Evolutionary conservation across 192 early-diverging fungal genomes (phyloP).

Genomic region (Coemansia sp.): DNA sequence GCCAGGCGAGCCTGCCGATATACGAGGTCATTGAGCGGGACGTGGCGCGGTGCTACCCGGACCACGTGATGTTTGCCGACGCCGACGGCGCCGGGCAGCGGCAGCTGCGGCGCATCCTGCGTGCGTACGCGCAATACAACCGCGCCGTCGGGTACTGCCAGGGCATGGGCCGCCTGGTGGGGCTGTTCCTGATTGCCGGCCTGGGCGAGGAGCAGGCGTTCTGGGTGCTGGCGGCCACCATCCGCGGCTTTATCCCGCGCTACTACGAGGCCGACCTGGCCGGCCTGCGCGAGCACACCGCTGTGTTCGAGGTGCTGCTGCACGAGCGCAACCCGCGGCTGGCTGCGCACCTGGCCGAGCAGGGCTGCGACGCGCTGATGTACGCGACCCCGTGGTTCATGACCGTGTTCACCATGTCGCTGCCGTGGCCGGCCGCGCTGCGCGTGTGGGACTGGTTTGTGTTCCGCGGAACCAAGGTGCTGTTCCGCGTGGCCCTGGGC

Average conservation of each 20-base stretch:
- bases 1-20: conserved; percentile 47
- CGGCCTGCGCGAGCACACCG: conserved; percentile 75
- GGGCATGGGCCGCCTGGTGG: conserved; percentile 91
- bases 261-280: conserved; percentile 71
- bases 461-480: conserved; percentile 70
- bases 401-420: conserved; percentile 78
- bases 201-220: conserved; percentile 83
- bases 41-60: conserved; percentile 83
- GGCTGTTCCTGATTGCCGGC: conserved; percentile 81
- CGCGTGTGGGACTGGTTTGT: conserved; percentile 92
- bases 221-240: conserved; percentile 77
- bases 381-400: conserved; percentile 94
- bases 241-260: conserved; percentile 70
- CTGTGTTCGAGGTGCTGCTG: conserved; percentile 75
- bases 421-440: conserved; percentile 85
- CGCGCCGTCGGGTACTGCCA: conserved; percentile 87
- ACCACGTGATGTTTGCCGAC: conserved; percentile 76
- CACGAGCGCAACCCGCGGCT: conserved; percentile 63
- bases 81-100: conserved; percentile 66
- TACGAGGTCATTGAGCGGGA: conserved; percentile 91
- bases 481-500: conserved; percentile 77
- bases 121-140: conserved; percentile 87
- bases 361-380: conserved; percentile 81
- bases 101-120: conserved; percentile 73
- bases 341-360: conserved; percentile 62